Base-by-base conservation (phyloP, 441 rosid genomes). In the Euphorbia neoarborescens region DNA sequence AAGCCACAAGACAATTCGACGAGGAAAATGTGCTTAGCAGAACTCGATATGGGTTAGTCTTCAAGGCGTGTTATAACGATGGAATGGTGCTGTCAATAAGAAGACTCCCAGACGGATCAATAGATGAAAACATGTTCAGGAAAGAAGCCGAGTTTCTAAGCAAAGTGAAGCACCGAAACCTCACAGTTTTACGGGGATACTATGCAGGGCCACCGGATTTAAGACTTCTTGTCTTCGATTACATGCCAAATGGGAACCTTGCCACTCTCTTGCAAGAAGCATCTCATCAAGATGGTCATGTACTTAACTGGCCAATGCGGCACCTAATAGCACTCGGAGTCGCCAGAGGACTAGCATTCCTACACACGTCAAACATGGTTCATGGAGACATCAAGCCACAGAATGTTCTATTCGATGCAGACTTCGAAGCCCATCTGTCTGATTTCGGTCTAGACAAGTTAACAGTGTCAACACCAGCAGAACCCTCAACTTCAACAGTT, bases 291-390 rank as follows among this genome's bases (percentile, higher is more conserved):
- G 99, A 94, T 70, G 99, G 99, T 3, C 97, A 94, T 77, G 96
- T 94, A 58, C 81, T 94, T 13, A 94, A 94, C 77, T 94, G 99
- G 99, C 99, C 98, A 64, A 94, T 94, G 99, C 97, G 99, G 27
- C 99, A 94, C 76, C 83, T 94, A 28, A 92, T 94, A 44, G 96
- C 97, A 0, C 92, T 94, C 0, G 99, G 98, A 30, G 86, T 92
- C 5, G 94, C 99, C 66, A 89, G 97, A 0, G 99, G 99, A 15
- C 79, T 94, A 20, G 88, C 92, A 4, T 94, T 94, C 71, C 86
- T 94, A 6, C 99, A 94, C 79, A 81, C 92, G 40, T 86, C 90
- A 81, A 84, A 88, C 81, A 80, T 88, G 79, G 89, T 91, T 64
- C 99, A 94, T 7, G 99, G 96, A 8, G 91, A 90, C 62, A 54